Base-by-base conservation (phyloP, 2,329 filamentous ascomycete species). In the Chaetomiaceae sp. region DNA sequence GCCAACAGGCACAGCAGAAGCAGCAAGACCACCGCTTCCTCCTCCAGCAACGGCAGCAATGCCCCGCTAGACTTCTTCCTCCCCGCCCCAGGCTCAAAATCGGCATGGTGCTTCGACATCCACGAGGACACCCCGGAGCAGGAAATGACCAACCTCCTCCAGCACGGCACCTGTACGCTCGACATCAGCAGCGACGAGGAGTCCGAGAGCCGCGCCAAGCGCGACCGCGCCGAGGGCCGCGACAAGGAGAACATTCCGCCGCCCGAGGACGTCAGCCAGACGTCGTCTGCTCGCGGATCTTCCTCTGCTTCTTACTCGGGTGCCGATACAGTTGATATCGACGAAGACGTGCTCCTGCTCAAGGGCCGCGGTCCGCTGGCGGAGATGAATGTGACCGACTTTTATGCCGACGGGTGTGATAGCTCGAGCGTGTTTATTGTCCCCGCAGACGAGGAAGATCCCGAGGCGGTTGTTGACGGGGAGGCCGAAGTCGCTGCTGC, bases 221-320 rank as follows among this genome's bases (percentile, higher is more conserved):
- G 70, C 59, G 78, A 76, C 65, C 67, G 75, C 61, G 75, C 76
- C 29, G 80, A 88, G 60, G 79, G 81, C 41, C 77, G 82, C 29
- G 88, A 90, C 64, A 99, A 99, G 76, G 92, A 99, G 74, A 99
- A 99, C 66, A 83, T 96, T 16, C 88, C 92, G 4, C 92, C 92
- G 2, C 67, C 72, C 2, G 80, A 81, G 51, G 84, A 87, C 41
- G 69, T 86, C 34, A 82, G 80, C 25, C 79, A 86, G 64, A 83
- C 80, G 0, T 72, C 73, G 9, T 55, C 51, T 13, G 54, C 53
- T 21, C 53, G 58, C 16, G 82, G 79, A 0, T 71, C 29, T 6
- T 58, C 68, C 21, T 59, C n/a, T 3, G 33, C 16, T 6, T 20
- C 33, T 10, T 18, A 5, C 5, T 18, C 33, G 14, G n/a, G 61